phyloP scores from a whole-genome alignment of 2,329 filamentous ascomycete genomes.

The Colletotrichum tropicicola region DNA sequence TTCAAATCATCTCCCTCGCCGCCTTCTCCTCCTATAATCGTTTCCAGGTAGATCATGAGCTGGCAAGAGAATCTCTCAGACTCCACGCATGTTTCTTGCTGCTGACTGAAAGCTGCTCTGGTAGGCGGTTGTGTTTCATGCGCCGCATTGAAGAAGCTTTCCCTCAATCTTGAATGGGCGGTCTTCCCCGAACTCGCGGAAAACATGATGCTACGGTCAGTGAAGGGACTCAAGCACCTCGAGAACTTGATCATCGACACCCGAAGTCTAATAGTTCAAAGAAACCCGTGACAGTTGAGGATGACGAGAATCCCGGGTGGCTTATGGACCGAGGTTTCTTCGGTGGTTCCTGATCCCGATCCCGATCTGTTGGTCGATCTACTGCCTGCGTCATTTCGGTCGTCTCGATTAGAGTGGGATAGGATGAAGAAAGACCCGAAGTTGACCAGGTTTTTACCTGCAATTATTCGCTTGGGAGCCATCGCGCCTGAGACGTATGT shows the following conservation, averaged over 20 bases:
- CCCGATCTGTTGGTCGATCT: background rate
- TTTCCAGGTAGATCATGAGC: no score
- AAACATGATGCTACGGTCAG: background rate
- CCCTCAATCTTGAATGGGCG: background rate
- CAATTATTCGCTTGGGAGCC: background rate
- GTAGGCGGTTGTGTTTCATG: no score
- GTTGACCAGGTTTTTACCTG: background rate
- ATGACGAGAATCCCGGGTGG: background rate
- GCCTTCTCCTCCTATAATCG: no score
- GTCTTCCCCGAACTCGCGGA: background rate
- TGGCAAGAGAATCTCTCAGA: no score
- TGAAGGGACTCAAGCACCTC: background rate
- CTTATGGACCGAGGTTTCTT: background rate
- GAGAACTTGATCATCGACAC: background rate
- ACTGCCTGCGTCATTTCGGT: background rate
- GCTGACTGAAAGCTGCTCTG: no score
- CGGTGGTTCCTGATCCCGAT: background rate
- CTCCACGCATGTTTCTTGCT: no score
- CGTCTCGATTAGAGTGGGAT: background rate
- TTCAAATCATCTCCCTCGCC: no score
- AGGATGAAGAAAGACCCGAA: background rate
- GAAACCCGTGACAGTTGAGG: background rate
- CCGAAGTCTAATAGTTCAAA: background rate
- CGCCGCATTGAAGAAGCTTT: background rate
- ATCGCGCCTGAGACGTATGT: background rate